Percentiles rank a stretch among this genome's conserved stretches.
Evolutionary conservation across 805 yeast species (phyloP).

Genomic region (Kurtzmaniella fragi): DNA sequence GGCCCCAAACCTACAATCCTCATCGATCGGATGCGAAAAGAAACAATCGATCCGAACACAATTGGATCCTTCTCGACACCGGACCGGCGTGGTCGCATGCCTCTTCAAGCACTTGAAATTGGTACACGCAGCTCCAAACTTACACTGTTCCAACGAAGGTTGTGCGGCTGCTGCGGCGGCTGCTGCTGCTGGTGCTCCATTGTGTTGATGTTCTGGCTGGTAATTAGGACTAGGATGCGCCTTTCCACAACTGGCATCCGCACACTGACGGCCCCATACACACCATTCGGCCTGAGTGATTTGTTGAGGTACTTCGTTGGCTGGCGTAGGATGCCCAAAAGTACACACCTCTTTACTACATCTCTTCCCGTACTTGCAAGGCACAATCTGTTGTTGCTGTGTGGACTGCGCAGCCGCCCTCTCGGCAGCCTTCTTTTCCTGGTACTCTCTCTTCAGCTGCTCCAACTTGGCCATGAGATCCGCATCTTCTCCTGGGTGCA

Average conservation of each 20-base stretch:
- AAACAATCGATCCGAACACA: slow-evolving; percentile 79
- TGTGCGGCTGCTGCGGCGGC: slow-evolving; percentile 24
- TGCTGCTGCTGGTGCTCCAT: slow-evolving; percentile 8
- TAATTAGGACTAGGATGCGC: slow-evolving; percentile 79
- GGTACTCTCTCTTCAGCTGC: slow-evolving; percentile 49
- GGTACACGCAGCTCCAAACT: slow-evolving; percentile 71
- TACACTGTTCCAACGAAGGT: slow-evolving; percentile 73
- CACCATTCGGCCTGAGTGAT: slow-evolving; percentile 75
- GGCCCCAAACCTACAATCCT: slow-evolving; percentile 74
- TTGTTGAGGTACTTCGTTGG: slow-evolving; percentile 60
- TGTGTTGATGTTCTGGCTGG: slow-evolving; percentile 19
- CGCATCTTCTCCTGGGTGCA: slow-evolving; percentile 85
- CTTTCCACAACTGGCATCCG: slow-evolving; percentile 54
- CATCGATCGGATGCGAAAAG: slow-evolving; percentile 76
- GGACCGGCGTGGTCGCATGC: slow-evolving; percentile 68
- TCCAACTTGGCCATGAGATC: slow-evolving; percentile 65
- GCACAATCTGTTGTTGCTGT: slow-evolving; percentile 20
- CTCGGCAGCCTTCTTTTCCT: slow-evolving; percentile 34
- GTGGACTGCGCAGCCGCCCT: slow-evolving; percentile 6
- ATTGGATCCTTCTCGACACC: slow-evolving; percentile 77
- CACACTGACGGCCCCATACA: slow-evolving; percentile 60
- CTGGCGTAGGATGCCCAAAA: slow-evolving; percentile 89
- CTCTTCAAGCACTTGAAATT: slow-evolving; percentile 76
- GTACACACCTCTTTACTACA: slow-evolving; percentile 81
- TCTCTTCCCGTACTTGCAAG: slow-evolving; percentile 72